Conservation (phyloP, 495 filamentous ascomycete species). For the Talaromyces wortmannii region DNA sequence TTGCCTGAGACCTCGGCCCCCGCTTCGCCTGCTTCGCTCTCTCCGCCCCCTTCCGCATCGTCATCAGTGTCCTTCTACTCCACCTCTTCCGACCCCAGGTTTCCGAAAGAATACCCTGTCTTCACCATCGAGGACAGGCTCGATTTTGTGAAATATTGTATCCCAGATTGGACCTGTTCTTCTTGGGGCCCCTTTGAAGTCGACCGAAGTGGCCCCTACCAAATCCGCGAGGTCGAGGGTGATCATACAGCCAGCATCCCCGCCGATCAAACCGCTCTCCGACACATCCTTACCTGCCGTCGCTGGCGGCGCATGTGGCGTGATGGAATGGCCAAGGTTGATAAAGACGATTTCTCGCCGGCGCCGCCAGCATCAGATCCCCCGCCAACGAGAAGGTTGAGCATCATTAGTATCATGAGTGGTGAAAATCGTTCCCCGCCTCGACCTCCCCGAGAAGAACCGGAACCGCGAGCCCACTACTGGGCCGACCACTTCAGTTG, state of each 20-base stretch:
- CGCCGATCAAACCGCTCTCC: slow-evolving; percentile 8
- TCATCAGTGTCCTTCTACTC: slow-evolving; percentile 13
- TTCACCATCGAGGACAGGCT: slow-evolving; percentile 16
- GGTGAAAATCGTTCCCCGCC: neutral
- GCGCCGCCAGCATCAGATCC: neutral
- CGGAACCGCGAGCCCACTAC: neutral
- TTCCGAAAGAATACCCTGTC: neutral
- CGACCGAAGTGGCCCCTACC: slow-evolving; percentile 7
- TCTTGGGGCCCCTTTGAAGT: slow-evolving; percentile 2
- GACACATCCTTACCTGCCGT: slow-evolving; percentile 9
- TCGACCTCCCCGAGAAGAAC: neutral
- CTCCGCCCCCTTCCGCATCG: slow-evolving; percentile 4
- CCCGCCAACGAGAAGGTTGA: neutral
- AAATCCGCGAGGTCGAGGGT: neutral
- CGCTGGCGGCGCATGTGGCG: slow-evolving; percentile 14
- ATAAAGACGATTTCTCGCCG: slow-evolving; percentile 1
- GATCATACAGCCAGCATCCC: neutral
- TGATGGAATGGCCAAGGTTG: slow-evolving; percentile 1
- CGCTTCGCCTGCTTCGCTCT: slow-evolving; percentile 8
- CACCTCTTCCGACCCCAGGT: slow-evolving; percentile 18
- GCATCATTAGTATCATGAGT: neutral
- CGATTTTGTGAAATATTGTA: slow-evolving; percentile 30
- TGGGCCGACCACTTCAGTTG: neutral
- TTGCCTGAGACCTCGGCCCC: neutral
- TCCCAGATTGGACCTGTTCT: slow-evolving; percentile 15